Evolutionary conservation across 805 yeast genomes (phyloP).

Genomic region (Lachancea sp.): DNA sequence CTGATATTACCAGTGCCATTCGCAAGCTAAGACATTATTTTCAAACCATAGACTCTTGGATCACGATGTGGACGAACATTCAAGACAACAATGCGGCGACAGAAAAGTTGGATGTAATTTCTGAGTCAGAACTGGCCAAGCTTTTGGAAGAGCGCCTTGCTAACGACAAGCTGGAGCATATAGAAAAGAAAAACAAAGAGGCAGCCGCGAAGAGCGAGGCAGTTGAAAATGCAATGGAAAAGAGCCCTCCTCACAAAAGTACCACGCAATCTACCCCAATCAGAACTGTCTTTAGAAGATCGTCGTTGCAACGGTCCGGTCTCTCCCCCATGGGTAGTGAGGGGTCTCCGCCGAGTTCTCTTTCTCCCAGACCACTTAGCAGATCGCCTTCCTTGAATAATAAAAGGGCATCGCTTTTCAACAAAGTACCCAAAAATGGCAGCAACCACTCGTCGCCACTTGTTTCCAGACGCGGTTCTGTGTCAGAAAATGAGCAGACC

Average conservation of each 20-base stretch:
- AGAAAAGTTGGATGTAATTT: conserved; percentile 11
- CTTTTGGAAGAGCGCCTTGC: conserved; percentile 26
- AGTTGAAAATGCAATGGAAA: background rate
- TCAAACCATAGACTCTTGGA: conserved; percentile 14
- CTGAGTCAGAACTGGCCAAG: conserved; percentile 15
- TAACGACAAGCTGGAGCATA: conserved; percentile 21
- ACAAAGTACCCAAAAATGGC: conserved; percentile 9
- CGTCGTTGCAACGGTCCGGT: conserved; percentile 5
- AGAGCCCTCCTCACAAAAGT: background rate
- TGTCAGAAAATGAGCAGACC: conserved; percentile 8
- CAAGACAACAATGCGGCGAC: conserved; percentile 13
- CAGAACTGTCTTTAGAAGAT: conserved; percentile 10
- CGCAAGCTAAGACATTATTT: conserved; percentile 14
- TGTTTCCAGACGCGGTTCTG: conserved; percentile 16
- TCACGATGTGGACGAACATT: conserved; percentile 22
- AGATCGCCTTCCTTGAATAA: conserved; percentile 20
- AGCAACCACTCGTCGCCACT: conserved; percentile 13
- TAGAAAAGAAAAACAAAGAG: conserved; percentile 13
- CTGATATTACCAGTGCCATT: conserved; percentile 12
- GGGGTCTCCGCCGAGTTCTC: conserved; percentile 12
- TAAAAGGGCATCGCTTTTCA: conserved; percentile 10
- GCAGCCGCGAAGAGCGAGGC: background rate
- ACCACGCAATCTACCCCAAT: background rate
- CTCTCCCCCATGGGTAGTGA: conserved; percentile 15
- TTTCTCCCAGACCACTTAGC: conserved; percentile 17